These are phyloP conservation scores for Pyrus betulifolia DNA, from an alignment of 306 rosid genomes.

Conservation along the genomic window DNA sequence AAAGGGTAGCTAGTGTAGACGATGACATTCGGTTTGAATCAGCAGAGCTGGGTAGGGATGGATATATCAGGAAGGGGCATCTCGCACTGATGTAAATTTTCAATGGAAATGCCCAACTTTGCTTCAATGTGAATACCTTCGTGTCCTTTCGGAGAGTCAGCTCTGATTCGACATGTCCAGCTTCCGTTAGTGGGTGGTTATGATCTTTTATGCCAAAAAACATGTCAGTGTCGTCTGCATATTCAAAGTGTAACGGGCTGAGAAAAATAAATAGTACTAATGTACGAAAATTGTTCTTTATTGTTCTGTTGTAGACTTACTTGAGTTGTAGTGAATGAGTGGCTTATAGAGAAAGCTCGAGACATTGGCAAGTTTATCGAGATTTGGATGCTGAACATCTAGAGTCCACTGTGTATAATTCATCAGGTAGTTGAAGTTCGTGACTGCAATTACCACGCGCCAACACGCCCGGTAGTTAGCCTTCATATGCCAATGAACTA, in stretches of 20 bases:
- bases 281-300: neutral
- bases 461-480: slow-evolving; percentile 50
- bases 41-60: slow-evolving; percentile 51
- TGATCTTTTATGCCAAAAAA: slow-evolving; percentile 50
- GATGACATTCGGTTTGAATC: slow-evolving; percentile 6
- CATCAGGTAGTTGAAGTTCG: slow-evolving; percentile 45
- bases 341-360: slow-evolving; percentile 53
- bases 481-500: slow-evolving; percentile 71
- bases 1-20: slow-evolving; percentile 5
- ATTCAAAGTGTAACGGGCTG: neutral
- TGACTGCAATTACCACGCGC: slow-evolving; percentile 49
- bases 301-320: slow-evolving; percentile 28
- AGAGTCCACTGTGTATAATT: slow-evolving; percentile 58
- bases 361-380: slow-evolving; percentile 54
- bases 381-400: slow-evolving; percentile 61
- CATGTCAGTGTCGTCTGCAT: slow-evolving; percentile 61
- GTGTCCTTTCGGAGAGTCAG: slow-evolving; percentile 47
- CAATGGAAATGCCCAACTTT: slow-evolving; percentile 74
- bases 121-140: slow-evolving; percentile 42
- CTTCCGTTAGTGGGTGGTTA: slow-evolving; percentile 53
- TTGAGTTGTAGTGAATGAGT: slow-evolving; percentile 41
- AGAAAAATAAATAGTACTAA: neutral
- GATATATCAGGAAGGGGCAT: slow-evolving; percentile 69
- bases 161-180: slow-evolving; percentile 58
- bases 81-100: slow-evolving; percentile 34